Base-by-base conservation (phyloP, 1,139 yeast species). In the Spencermartinsiella ligniputridi region DNA sequence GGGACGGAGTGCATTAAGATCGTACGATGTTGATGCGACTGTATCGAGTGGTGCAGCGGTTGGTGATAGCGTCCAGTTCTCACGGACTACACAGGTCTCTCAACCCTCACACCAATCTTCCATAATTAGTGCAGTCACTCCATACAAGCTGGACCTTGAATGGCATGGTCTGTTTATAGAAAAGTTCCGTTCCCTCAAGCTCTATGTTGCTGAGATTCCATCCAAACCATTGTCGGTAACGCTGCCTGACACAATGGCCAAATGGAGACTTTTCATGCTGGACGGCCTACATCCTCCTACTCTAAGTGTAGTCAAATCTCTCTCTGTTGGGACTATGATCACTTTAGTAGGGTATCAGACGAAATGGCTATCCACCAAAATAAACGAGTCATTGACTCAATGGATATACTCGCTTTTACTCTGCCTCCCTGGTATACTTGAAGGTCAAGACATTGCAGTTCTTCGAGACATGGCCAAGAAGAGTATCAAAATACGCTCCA, bases 361-460 rank as follows among this genome's bases (percentile, higher is more conserved):
- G 13, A 59, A 57, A 16, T 63, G 66, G 63, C 40, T 58, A 20
- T 47, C 61, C 2, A 46, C 48, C 6, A 50, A 43, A 17, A 44
- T 50, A 37, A 34, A 47, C 6, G 40, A 47, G 8, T 44, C 51
- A 5, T 40, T 63, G 34, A 49, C 56, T 3, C 42, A 45, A 4
- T 74, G 79, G 79, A 52, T 71, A 1, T 67, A 66, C 49, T 62
- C 61, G 1, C 48, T 70, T 15, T 55, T 74, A 17, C 61, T 63
- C 9, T 59, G 70, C 2, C 49, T 70, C 5, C 75, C 74, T 3
- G 64, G 58, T 19, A 52, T 66, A 1, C 44, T 72, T 16, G 60
- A 60, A 9, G 65, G 67, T 0, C 60, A 64, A 5, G 74, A 72
- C 35, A 45, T 69, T 2, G 62, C 74, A 8, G 55, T 65, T 8